Evolutionary conservation across 164 flowering plant species (phyloP).

Genomic region (Sedum album): DNA sequence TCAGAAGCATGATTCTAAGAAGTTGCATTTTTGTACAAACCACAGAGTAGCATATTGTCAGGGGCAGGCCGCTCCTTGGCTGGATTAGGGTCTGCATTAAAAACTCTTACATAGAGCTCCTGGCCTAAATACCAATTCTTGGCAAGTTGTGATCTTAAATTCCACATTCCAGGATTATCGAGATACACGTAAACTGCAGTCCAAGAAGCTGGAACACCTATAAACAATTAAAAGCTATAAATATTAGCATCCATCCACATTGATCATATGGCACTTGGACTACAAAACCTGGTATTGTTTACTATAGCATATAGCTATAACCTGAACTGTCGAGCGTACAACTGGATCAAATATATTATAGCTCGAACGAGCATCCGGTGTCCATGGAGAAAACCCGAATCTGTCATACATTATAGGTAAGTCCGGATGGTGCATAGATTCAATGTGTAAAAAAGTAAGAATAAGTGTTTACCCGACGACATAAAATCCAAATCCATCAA

Average conservation of each 20-base stretch:
- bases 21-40: conserved; percentile 27
- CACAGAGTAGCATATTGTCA: conserved; percentile 32
- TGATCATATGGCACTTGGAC: background rate
- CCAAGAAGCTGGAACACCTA: conserved; percentile 55
- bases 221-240: conserved; percentile 13
- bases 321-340: conserved; percentile 31
- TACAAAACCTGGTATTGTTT: background rate
- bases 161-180: conserved; percentile 66
- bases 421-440: conserved; percentile 21
- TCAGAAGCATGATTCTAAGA: background rate
- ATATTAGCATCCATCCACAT: background rate
- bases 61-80: conserved; percentile 45
- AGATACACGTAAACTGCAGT: conserved; percentile 38
- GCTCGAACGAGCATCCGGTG: conserved; percentile 11
- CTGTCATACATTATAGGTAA: conserved; percentile 42
- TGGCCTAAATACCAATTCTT: conserved; percentile 42
- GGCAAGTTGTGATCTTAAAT: conserved; percentile 37
- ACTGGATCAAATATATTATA: conserved; percentile 51
- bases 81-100: conserved; percentile 35
- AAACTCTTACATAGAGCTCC: conserved; percentile 41
- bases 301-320: background rate
- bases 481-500: conserved; percentile 62
- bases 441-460: background rate
- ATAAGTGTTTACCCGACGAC: conserved; percentile 50
- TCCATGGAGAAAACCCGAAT: conserved; percentile 47